phyloP scores from a whole-genome alignment of 2,329 filamentous ascomycete species.

The Fusarium liriodendri region DNA sequence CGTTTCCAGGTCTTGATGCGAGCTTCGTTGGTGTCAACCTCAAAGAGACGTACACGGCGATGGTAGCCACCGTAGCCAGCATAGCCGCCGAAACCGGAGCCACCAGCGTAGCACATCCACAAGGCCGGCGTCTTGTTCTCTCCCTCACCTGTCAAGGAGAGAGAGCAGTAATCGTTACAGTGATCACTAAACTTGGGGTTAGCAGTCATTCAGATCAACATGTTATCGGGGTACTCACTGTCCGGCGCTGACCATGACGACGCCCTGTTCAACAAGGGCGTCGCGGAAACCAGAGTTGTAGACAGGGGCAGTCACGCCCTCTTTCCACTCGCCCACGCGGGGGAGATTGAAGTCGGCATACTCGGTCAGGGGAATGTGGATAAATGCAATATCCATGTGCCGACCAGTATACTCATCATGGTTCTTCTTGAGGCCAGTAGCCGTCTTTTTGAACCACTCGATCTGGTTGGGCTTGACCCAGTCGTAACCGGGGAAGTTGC shows the following conservation, averaged over 20 bases:
- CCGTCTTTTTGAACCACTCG: conserved; percentile 89
- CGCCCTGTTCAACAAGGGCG: conserved; percentile 85
- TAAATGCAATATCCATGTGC: conserved; percentile 96
- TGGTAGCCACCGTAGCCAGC: conserved; percentile 89
- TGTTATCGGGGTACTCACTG: conserved; percentile 70
- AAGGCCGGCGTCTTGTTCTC: conserved; percentile 72
- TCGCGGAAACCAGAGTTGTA: conserved; percentile 96
- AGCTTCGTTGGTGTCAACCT: conserved; percentile 91
- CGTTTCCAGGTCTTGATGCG: conserved; percentile 94
- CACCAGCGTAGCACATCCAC: conserved; percentile 99
- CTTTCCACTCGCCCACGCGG: conserved; percentile 76
- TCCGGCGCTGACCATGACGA: conserved; percentile 89
- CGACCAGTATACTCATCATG: conserved; percentile 89
- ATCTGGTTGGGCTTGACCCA: conserved; percentile 97
- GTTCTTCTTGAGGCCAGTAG: conserved; percentile 77
- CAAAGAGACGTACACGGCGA: conserved; percentile 87
- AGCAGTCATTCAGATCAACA: conserved; percentile 18
- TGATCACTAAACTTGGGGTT: conserved; percentile 74
- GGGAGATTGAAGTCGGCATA: conserved; percentile 75
- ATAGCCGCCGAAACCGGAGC: conserved; percentile 92
- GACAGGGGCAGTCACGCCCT: conserved; percentile 85
- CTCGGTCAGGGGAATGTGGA: conserved; percentile 95
- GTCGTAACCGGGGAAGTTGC: conserved; percentile 91
- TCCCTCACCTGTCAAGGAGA: conserved; percentile 60
- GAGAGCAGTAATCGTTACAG: conserved; percentile 94